phyloP scores from a whole-genome alignment of 192 early-diverging fungal genomes.

The Umbelopsis sp. region DNA sequence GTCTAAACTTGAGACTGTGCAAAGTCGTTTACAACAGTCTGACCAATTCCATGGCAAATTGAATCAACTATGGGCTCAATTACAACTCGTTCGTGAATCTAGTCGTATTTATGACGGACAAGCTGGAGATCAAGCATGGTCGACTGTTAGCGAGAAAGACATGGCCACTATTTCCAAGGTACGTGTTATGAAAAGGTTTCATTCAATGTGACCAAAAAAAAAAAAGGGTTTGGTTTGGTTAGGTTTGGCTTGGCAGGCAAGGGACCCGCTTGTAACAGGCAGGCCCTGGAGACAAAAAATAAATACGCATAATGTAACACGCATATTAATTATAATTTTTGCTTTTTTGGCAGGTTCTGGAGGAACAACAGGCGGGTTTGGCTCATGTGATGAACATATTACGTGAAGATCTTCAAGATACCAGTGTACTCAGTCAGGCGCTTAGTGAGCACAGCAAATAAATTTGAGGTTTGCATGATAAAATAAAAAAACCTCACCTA shows the following conservation, averaged over 20 bases:
- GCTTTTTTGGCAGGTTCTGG: conserved; percentile 23
- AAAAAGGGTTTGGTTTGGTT: too few relatives aligned
- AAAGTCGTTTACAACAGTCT: conserved; percentile 75
- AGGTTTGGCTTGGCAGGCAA: too few relatives aligned
- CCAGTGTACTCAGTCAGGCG: conserved; percentile 13
- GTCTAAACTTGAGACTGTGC: conserved; percentile 72
- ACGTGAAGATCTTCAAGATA: conserved; percentile 27
- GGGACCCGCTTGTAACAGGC: not conserved
- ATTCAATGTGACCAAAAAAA: not conserved
- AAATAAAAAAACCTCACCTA: not conserved
- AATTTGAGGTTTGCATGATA: not conserved
- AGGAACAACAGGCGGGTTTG: conserved; percentile 35
- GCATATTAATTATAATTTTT: not conserved
- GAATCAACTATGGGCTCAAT: conserved; percentile 81
- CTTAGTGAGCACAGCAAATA: conserved; percentile 3
- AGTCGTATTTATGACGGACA: conserved; percentile 38
- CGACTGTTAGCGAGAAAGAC: conserved; percentile 18
- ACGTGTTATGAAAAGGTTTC: not conserved
- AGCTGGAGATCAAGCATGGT: conserved; percentile 25
- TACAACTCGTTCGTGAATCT: conserved; percentile 72
- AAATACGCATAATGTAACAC: not conserved
- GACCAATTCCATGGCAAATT: conserved; percentile 78
- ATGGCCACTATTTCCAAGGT: conserved; percentile 30
- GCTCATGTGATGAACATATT: conserved; percentile 35
- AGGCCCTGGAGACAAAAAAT: not conserved